A percentile compares a stretch with the other conserved stretches of the same genome.
phyloP scores from a whole-genome alignment of 352 stramenopile species.

The Pseudoperonospora humuli region DNA sequence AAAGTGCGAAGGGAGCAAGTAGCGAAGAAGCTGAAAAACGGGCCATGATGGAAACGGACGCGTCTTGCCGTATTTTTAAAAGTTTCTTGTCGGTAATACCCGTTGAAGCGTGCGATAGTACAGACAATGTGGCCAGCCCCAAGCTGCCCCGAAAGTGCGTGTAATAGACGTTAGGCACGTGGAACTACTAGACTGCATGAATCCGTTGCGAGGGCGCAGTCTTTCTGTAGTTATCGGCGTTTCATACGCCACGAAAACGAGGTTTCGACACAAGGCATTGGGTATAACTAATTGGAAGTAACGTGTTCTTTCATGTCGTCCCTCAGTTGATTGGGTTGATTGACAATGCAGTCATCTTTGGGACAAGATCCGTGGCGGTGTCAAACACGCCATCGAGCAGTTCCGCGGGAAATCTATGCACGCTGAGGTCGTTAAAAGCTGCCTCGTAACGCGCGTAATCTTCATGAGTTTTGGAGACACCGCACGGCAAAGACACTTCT shows the following conservation, averaged over 20 bases:
- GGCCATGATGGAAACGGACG: constrained; percentile 29
- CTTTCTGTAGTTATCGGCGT: constrained; percentile 21
- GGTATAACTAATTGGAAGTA: too few species aligned
- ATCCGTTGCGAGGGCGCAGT: constrained; percentile 17
- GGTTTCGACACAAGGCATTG: background rate
- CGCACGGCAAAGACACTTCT: constrained; percentile 35
- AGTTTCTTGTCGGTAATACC: background rate
- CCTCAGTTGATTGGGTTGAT: background rate
- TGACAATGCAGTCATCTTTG: constrained; percentile 16
- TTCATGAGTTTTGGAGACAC: constrained; percentile 36
- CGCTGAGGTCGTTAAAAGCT: constrained; percentile 65
- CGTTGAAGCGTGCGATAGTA: constrained; percentile 16
- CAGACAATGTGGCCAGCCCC: constrained; percentile 9
- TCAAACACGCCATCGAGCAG: constrained; percentile 8
- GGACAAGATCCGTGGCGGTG: constrained; percentile 8
- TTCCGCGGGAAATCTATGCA: constrained; percentile 16
- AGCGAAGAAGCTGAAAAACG: constrained; percentile 3
- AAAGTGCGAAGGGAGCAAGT: constrained; percentile 11
- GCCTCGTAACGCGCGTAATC: constrained; percentile 60
- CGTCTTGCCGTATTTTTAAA: constrained; percentile 16
- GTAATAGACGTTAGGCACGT: background rate
- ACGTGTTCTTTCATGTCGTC: too few species aligned
- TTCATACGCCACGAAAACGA: constrained; percentile 22
- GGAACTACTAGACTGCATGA: constrained; percentile 3
- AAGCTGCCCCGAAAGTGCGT: constrained; percentile 4